Base-by-base conservation (phyloP, 2,329 filamentous ascomycete species). In the Fusarium mangiferae region DNA sequence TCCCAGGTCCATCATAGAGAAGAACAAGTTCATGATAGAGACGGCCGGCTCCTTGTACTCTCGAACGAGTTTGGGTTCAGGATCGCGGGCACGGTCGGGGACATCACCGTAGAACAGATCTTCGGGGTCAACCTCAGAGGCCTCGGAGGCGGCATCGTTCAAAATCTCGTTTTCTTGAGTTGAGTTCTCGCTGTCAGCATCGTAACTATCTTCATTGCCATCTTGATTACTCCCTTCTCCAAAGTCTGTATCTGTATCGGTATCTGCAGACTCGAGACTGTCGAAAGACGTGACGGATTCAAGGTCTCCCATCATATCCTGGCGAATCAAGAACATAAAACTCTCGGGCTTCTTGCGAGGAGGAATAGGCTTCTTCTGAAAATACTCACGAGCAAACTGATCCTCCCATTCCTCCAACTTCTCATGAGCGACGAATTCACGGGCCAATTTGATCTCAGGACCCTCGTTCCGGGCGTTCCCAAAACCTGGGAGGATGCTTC, bases 301-400 rank as follows among this genome's bases (percentile, higher is more conserved):
- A 22, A 28, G 24, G 7, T 54, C 65, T 13, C 18, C 30, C 65
- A 13, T 22, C 12, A 14, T 30, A 24, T 61, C 64, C 17, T 38
- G 30, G 12, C 28, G 33, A n/a, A 41, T 36, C 36, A 44, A 22
- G 7, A 17, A 26, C 69, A 62, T 54, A 14, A 73, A 68, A 3
- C 44, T 33, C n/a, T 56, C 36, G 14, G 51, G 46, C 13, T 66
- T 33, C n/a, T 59, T 42, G 14, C 30, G 54, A 38, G 42, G 55
- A 3, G 18, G 24, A 3, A 70, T 39, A 1, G 54, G 35, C 20
- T n/a, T 33, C 39, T 49, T 62, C n/a, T 15, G 35, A 13, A 65
- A 74, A 13, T 62, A 57, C 22, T 64, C 51, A 33, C 46, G n/a
- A 17, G 57, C 55, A 56, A 77, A 77, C 4, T 48, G 17, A 5